These are phyloP conservation scores for Drosera capensis DNA, from an alignment of 148 eudicot species.

Conservation along the genomic window DNA sequence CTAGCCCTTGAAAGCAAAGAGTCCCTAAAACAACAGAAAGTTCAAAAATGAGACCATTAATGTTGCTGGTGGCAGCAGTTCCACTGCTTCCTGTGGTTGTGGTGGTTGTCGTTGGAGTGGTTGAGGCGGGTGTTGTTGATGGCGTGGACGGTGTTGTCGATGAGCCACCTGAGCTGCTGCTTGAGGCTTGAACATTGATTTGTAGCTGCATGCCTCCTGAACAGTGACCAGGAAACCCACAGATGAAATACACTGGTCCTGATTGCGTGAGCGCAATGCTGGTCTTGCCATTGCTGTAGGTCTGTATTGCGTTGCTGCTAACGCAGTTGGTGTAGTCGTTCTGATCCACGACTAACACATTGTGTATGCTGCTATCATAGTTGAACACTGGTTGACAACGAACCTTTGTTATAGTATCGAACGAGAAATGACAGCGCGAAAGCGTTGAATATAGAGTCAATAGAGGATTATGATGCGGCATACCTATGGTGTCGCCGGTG, in stretches of 20 bases:
- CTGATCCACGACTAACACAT: not conserved
- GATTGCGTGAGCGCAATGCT: conserved; percentile 8
- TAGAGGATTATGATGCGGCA: not conserved
- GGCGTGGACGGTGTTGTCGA: conserved; percentile 2
- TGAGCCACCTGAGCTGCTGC: conserved; percentile 6
- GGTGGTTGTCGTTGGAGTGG: not conserved
- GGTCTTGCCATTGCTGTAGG: conserved; percentile 17
- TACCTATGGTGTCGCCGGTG: not conserved
- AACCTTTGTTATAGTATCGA: not conserved
- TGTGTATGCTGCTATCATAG: not conserved
- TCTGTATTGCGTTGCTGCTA: conserved; percentile 9
- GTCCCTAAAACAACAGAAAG: conserved; percentile 12
- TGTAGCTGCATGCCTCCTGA: conserved; percentile 25
- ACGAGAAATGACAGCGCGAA: not conserved
- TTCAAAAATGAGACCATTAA: conserved; percentile 6
- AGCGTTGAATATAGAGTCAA: not conserved
- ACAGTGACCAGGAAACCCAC: conserved; percentile 29
- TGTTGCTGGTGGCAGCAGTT: conserved; percentile 6
- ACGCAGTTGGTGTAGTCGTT: conserved; percentile 19
- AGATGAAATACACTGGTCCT: conserved; percentile 29
- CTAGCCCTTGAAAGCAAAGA: conserved; percentile 27
- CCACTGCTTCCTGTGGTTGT: conserved; percentile 3
- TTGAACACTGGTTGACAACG: not conserved
- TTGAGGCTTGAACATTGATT: conserved; percentile 14
- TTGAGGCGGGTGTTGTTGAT: not conserved